Percentiles rank a stretch among this genome's conserved stretches.
These are phyloP conservation scores for Huntiella decipiens DNA, from an alignment of 2,329 filamentous ascomycete genomes.

Conservation along the genomic window DNA sequence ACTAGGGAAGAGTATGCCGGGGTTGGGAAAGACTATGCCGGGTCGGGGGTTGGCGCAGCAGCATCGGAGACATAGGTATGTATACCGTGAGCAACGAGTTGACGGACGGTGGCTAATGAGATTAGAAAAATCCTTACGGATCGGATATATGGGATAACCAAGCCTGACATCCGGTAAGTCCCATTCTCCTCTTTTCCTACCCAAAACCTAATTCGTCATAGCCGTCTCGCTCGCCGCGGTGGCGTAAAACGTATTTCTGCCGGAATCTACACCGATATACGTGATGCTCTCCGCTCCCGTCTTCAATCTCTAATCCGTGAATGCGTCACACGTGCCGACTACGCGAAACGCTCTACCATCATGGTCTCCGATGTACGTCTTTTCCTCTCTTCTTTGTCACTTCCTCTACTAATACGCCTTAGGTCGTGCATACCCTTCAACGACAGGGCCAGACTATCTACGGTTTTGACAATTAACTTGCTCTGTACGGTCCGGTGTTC, in stretches of 20 bases:
- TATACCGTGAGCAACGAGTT: background rate
- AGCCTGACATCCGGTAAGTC: constrained; percentile 32
- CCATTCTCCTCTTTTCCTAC: background rate
- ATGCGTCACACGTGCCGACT: constrained; percentile 31
- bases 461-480: constrained; percentile 29
- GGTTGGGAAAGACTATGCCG: background rate
- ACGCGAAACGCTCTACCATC: constrained; percentile 40
- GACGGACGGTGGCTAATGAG: background rate
- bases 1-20: background rate
- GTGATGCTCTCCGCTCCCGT: constrained; percentile 29
- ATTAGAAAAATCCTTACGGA: background rate
- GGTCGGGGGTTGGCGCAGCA: background rate
- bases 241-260: constrained; percentile 57
- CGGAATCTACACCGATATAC: constrained; percentile 42
- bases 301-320: constrained; percentile 31
- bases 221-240: constrained; percentile 54
- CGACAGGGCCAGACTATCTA: constrained; percentile 35
- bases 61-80: background rate
- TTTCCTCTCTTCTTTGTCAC: background rate
- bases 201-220: constrained; percentile 15
- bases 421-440: constrained; percentile 36
- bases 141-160: constrained; percentile 21
- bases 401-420: no score
- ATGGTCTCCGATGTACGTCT: constrained; percentile 39
- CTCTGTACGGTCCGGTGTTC: background rate